A percentile compares a stretch with the other conserved stretches of the same genome.
Evolutionary conservation across 2,329 filamentous ascomycete genomes (phyloP).

Genomic region (Trichoderma koningiopsis): DNA sequence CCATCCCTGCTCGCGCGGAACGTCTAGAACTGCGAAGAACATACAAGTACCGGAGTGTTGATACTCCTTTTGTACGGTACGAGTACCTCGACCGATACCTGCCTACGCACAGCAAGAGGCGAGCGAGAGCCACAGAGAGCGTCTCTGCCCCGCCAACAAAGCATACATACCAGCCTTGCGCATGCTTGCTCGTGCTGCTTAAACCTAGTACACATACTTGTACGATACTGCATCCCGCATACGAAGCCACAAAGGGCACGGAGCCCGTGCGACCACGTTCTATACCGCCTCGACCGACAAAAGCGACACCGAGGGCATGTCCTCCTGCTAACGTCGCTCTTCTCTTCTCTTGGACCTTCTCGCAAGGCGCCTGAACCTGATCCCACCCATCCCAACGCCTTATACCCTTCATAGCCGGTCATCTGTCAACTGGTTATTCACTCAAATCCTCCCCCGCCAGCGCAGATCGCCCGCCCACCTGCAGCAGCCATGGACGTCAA

Average conservation of each 20-base stretch:
- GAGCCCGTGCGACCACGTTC: constrained; percentile 12
- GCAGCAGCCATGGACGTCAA: neutral
- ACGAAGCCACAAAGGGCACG: constrained; percentile 2
- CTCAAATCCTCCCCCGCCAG: neutral
- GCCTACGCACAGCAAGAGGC: neutral
- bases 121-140: neutral
- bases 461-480: constrained; percentile 14
- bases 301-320: constrained; percentile 5
- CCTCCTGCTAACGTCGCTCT: constrained; percentile 15
- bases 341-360: constrained; percentile 11
- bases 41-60: neutral
- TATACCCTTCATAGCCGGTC: neutral
- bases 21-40: constrained; percentile 10
- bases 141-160: neutral
- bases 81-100: neutral
- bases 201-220: neutral
- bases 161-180: neutral
- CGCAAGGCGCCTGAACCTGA: constrained; percentile 7
- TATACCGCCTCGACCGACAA: constrained; percentile 22
- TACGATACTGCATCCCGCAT: constrained; percentile 3
- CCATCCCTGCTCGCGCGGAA: neutral
- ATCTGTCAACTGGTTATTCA: neutral
- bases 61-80: neutral
- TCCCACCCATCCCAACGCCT: neutral
- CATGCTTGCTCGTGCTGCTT: constrained; percentile 1